Base-by-base conservation (phyloP, 306 rosid species). In the Acacia acuminata region DNA sequence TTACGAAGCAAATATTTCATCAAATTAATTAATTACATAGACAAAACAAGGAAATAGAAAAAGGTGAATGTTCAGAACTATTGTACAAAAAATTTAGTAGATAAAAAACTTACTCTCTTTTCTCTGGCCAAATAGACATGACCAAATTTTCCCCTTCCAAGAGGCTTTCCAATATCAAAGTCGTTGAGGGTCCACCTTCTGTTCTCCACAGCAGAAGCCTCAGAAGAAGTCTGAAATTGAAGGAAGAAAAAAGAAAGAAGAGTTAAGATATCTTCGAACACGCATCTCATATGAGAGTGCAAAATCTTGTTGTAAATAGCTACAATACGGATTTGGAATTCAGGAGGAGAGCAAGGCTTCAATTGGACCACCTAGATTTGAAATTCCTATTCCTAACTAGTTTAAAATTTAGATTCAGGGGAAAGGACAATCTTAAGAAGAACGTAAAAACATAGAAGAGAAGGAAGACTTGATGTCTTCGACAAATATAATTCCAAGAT, bases 51-150 rank as follows among this genome's bases (percentile, higher is more conserved):
- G 77, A 81, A 71, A 55, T 72, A 38, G 10, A 30, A 55, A 38
- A 17, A 20, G n/a, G 20, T 15, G 66, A 22, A 77, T 24, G 77
- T 20, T 24, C 32, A 64, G 61, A 76, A 24, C 27, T 3, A 71
- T n/a, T 38, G 66, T 11, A 60, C 22, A n/a, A 10, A 7, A 19
- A 40, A 63, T 70, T 50, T 38, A 76, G 56, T 53, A 19, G 17
- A 17, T 47, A 11, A 25, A 64, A 47, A 44, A 63, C 93, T 73
- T 14, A 96, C 99, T 84, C 92, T 90, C 82, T 96, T 96, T 73
- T 96, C 99, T 85, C 98, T 96, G 50, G 99, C 99, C 86, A 96
- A 83, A 87, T 96, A 96, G 87, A 96, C 99, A 48, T 96, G 99
- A n/a, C 99, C 98, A 48, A 96, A 96, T 92, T 96, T 96, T 12